Conservation (phyloP, 2,329 filamentous ascomycete genomes). For the Scedosporium dehoogii region DNA sequence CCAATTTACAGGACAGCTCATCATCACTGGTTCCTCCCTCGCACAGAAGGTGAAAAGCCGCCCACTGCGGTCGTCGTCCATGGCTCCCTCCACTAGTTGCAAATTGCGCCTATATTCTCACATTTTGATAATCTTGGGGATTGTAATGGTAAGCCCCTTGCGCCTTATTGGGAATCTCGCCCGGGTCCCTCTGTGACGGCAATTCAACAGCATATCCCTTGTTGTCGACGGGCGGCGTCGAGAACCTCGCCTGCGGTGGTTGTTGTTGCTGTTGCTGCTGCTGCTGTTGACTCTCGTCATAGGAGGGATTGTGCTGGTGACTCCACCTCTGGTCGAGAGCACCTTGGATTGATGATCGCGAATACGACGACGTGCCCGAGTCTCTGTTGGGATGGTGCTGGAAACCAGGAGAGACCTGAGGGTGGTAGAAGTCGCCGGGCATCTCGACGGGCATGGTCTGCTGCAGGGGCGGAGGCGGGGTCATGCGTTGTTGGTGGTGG, state of each 20-base stretch:
- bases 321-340: slow-evolving; percentile 6
- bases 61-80: neutral
- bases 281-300: slow-evolving; percentile 18
- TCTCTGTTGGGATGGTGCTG: slow-evolving; percentile 16
- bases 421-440: slow-evolving; percentile 38
- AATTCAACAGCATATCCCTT: slow-evolving; percentile 33
- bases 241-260: slow-evolving; percentile 18
- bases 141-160: slow-evolving; percentile 24
- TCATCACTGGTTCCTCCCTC: too few species aligned
- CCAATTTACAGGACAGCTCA: too few species aligned
- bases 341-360: slow-evolving; percentile 10
- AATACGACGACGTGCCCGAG: slow-evolving; percentile 18
- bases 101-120: neutral
- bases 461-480: slow-evolving; percentile 13
- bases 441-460: slow-evolving; percentile 27
- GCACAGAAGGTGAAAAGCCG: too few species aligned
- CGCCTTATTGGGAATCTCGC: slow-evolving; percentile 24
- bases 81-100: too few species aligned
- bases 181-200: slow-evolving; percentile 35
- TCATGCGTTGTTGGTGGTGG: slow-evolving; percentile 9
- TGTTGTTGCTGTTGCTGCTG: slow-evolving; percentile 15
- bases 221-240: slow-evolving; percentile 29
- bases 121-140: slow-evolving; percentile 25
- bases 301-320: slow-evolving; percentile 20
- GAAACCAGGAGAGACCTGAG: slow-evolving; percentile 19